Conservation (phyloP, 768 basidiomycete genomes). For the Chiua virens region DNA sequence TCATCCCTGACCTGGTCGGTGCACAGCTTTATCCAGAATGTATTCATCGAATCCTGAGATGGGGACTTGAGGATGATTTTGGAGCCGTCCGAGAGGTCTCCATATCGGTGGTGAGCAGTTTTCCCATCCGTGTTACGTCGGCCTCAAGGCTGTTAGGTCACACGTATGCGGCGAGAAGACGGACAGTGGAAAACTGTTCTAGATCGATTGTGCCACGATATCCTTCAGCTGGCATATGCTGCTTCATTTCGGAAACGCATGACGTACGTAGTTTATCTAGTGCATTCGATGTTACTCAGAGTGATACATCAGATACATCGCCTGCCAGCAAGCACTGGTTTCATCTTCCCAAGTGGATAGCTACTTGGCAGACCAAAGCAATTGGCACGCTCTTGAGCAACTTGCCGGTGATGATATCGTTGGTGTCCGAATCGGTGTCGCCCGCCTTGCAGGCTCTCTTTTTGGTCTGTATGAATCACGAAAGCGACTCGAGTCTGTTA, state of each 20-base stretch:
- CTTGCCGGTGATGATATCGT: conserved; percentile 69
- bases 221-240: conserved; percentile 47
- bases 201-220: conserved; percentile 39
- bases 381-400: conserved; percentile 51
- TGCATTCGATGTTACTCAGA: conserved; percentile 12
- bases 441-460: conserved; percentile 63
- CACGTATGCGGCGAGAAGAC: conserved; percentile 44
- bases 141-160: conserved; percentile 40
- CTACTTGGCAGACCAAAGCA: conserved; percentile 41
- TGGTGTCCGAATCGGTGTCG: conserved; percentile 83
- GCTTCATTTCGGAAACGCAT: conserved; percentile 59
- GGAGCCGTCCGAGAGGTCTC: conserved; percentile 85
- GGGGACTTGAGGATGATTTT: conserved; percentile 72
- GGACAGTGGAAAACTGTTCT: conserved; percentile 35
- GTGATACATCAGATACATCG: conserved; percentile 57
- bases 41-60: conserved; percentile 53
- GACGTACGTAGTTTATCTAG: conserved; percentile 52
- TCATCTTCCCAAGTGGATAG: conserved; percentile 34
- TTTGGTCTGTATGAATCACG: conserved; percentile 45
- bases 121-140: conserved; percentile 6
- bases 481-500: conserved; percentile 4
- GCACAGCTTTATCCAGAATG: conserved; percentile 43
- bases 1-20: conserved; percentile 51
- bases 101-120: conserved; percentile 54
- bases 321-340: conserved; percentile 64